phyloP scores from a whole-genome alignment of 768 basidiomycete species.

The Suillus sp. region DNA sequence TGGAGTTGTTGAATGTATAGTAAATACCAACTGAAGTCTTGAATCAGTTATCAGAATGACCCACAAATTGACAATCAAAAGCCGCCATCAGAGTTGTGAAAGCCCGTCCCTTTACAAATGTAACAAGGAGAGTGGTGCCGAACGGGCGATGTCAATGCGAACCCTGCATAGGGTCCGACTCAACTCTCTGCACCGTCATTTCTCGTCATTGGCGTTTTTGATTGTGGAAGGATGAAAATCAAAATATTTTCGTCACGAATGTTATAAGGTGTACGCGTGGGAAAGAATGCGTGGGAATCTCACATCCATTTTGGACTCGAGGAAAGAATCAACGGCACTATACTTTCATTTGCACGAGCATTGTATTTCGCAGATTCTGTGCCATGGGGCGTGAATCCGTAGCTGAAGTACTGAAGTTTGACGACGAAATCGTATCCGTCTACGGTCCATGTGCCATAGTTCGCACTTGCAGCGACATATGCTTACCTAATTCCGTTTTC shows the following conservation, averaged over 20 bases:
- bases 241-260: background rate
- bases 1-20: conserved; percentile 1
- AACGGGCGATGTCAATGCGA: conserved; percentile 66
- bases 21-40: background rate
- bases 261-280: conserved; percentile 19
- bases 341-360: background rate
- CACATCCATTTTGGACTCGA: background rate
- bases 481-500: conserved; percentile 10
- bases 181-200: conserved; percentile 58
- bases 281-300: conserved; percentile 15
- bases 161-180: conserved; percentile 48
- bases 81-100: conserved; percentile 53
- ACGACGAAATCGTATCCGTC: background rate
- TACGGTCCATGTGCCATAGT: background rate
- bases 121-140: conserved; percentile 64
- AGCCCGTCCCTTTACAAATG: conserved; percentile 59
- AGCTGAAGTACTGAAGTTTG: background rate
- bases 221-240: conserved; percentile 48
- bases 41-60: background rate
- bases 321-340: background rate
- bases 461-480: background rate
- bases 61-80: conserved; percentile 13
- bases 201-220: conserved; percentile 55
- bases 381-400: background rate
- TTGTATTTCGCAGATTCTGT: background rate